These are phyloP conservation scores for Pharnaceum exiguum DNA, from an alignment of 148 eudicot species.

Conservation along the genomic window DNA sequence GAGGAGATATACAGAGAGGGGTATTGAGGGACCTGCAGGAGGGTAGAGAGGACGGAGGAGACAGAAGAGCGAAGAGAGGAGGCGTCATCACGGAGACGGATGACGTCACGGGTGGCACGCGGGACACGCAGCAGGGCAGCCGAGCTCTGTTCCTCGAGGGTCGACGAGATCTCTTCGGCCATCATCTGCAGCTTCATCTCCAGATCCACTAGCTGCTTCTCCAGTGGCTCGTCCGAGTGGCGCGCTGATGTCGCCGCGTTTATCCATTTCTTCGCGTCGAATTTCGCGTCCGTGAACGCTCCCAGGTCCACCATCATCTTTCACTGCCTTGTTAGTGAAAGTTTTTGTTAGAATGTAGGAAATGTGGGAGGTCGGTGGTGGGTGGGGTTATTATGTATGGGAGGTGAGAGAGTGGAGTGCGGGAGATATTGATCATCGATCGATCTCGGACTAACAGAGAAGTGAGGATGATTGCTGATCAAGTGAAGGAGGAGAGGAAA, in stretches of 20 bases:
- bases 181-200: constrained; percentile 92
- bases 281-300: constrained; percentile 80
- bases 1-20: neutral
- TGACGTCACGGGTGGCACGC: constrained; percentile 87
- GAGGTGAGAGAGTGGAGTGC: no score
- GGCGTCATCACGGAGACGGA: constrained; percentile 89
- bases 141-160: constrained; percentile 87
- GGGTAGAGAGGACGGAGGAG: constrained; percentile 56
- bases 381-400: no score
- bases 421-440: no score
- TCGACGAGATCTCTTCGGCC: constrained; percentile 87
- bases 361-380: no score
- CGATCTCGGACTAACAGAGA: no score
- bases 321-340: no score
- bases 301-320: constrained; percentile 83
- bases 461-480: no score
- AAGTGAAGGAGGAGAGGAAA: no score
- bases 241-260: constrained; percentile 62
- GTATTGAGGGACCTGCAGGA: constrained; percentile 42
- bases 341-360: no score
- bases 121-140: constrained; percentile 91
- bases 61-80: constrained; percentile 68
- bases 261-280: constrained; percentile 96
- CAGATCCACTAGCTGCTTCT: constrained; percentile 73
- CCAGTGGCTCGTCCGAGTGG: constrained; percentile 65